phyloP scores from a whole-genome alignment of 192 early-diverging fungal genomes.

The Coemansia sp. region DNA sequence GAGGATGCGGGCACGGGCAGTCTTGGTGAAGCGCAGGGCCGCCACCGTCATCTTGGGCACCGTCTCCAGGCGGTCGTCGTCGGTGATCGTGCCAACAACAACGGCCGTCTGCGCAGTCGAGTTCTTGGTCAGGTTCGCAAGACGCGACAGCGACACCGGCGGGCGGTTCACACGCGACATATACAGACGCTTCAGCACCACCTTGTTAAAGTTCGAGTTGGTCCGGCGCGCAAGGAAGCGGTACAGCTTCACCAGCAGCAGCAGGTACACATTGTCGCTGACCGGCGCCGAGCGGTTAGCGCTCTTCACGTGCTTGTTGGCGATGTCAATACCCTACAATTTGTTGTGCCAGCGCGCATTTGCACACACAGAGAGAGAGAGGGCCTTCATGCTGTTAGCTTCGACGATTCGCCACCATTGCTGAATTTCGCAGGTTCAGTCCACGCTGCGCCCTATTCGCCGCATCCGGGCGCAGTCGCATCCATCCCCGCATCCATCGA shows the following conservation, averaged over 20 bases:
- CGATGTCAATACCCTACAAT: constrained; percentile 94
- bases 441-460: no score
- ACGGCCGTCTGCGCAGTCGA: constrained; percentile 85
- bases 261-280: constrained; percentile 95
- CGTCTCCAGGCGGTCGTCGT: constrained; percentile 88
- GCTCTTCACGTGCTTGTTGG: constrained; percentile 99
- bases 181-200: constrained; percentile 95
- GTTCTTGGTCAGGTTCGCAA: constrained; percentile 72
- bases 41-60: constrained; percentile 94
- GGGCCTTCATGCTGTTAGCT: neutral
- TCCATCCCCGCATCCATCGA: no score
- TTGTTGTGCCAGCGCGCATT: no score
- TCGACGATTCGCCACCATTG: neutral
- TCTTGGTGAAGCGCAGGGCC: constrained; percentile 92
- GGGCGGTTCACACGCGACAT: constrained; percentile 98
- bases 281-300: constrained; percentile 80
- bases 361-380: no score
- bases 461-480: no score
- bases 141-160: constrained; percentile 87
- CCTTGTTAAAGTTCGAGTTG: constrained; percentile 98
- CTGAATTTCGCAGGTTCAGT: no score
- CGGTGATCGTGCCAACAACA: constrained; percentile 93
- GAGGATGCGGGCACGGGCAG: constrained; percentile 94
- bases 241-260: constrained; percentile 99
- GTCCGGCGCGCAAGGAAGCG: constrained; percentile 99